Evolutionary conservation across 2,329 filamentous ascomycete genomes (phyloP).

Genomic region (Trichoderma brevicompactum): DNA sequence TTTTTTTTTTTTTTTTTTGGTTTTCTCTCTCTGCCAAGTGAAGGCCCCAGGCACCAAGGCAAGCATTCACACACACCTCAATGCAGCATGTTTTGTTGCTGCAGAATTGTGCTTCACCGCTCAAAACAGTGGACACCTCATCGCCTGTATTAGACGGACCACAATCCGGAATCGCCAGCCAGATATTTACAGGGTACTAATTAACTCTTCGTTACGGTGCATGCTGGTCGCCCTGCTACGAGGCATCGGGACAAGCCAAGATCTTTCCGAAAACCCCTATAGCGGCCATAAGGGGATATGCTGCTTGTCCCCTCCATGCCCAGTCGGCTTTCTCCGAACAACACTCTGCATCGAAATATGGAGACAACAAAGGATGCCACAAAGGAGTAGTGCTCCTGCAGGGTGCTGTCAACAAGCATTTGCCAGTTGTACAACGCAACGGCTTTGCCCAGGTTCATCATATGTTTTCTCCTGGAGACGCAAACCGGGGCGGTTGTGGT

Average conservation of each 20-base stretch:
- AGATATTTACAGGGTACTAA: not conserved
- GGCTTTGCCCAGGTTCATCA: not conserved
- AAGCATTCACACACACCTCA: not conserved
- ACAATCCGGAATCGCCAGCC: not conserved
- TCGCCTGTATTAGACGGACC: not conserved
- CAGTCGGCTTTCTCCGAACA: conserved; percentile 21
- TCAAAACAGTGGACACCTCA: not conserved
- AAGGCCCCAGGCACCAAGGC: not conserved
- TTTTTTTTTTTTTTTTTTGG: no score
- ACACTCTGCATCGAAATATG: not conserved
- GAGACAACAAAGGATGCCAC: not conserved
- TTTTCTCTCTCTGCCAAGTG: not conserved
- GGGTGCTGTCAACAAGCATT: not conserved
- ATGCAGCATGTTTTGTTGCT: not conserved
- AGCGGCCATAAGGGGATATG: conserved; percentile 2
- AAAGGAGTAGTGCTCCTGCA: not conserved
- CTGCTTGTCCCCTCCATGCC: not conserved
- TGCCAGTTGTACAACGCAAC: not conserved
- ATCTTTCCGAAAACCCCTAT: conserved; percentile 17
- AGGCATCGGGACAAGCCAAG: not conserved
- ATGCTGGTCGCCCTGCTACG: not conserved
- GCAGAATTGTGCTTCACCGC: conserved; percentile 2
- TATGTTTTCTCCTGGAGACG: not conserved
- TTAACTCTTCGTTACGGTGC: not conserved
- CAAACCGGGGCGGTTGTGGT: not conserved